These are phyloP conservation scores for Rhynchospora breviuscula DNA, from an alignment of 176 grass and related monocot genomes.

Conservation along the genomic window DNA sequence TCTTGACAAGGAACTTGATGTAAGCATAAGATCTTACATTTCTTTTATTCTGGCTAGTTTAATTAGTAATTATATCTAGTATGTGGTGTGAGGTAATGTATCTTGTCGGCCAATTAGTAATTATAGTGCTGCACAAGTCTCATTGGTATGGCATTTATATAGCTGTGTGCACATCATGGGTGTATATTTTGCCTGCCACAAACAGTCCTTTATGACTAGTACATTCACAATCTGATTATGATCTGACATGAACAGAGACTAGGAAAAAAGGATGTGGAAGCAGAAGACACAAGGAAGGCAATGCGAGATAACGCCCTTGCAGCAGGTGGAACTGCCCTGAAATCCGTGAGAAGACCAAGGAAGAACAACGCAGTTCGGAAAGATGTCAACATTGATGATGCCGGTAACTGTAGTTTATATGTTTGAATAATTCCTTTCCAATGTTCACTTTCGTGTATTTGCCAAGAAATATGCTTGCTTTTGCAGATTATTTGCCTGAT, in stretches of 20 bases:
- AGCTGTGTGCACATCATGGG: not conserved
- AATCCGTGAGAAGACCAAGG: slow-evolving; percentile 35
- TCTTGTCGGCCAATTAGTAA: not conserved
- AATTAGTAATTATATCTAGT: not conserved
- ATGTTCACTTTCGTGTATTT: not conserved
- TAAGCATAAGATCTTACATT: slow-evolving; percentile 34
- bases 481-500: slow-evolving; percentile 17
- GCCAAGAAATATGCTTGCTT: not conserved
- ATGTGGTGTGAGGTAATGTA: not conserved
- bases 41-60: not conserved
- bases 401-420: not conserved
- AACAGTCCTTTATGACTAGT: not conserved
- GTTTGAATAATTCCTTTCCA: not conserved
- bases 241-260: slow-evolving; percentile 29
- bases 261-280: slow-evolving; percentile 26
- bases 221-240: not conserved
- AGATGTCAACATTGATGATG: not conserved
- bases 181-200: not conserved
- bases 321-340: not conserved
- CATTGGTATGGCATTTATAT: not conserved
- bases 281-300: slow-evolving; percentile 20
- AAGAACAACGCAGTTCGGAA: slow-evolving; percentile 33
- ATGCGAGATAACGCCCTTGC: not conserved
- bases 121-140: not conserved
- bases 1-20: slow-evolving; percentile 71